Evolutionary conservation across 2,329 filamentous ascomycete species (phyloP), one percentile per base, ranked within the genome.

Genomic region (Apiospora koreana): DNA sequence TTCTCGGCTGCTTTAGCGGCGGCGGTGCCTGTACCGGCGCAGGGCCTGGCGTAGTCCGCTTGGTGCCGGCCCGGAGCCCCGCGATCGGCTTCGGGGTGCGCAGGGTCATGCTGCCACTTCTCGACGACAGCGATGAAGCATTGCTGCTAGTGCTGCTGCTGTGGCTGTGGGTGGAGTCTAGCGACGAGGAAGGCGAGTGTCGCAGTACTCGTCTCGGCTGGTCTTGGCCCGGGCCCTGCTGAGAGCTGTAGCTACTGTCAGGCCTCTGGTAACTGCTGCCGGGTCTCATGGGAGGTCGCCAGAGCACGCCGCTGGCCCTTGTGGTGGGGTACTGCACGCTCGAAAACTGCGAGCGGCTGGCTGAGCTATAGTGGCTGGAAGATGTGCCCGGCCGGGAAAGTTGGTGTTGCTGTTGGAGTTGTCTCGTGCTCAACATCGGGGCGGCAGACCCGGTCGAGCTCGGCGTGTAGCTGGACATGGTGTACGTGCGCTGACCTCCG

Each of bases 1-100:
- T n/a, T 18, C 31, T 62, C 9, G 54, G 54, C 9, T 28, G 72
- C 46, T 46, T 70, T 6, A 75, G 41, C 2, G 62, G 62, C 31
- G 70, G 65, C 28, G 28, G 54, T 28, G 28, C 25, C 25, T 28
- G 18, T 6, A 12, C 65, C 12, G 42, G 41, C n/a, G 38, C 41
- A 2, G 43, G 28, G 3, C 64, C 38, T 45, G 7, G 23, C 12
- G 6, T 21, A 14, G 18, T 1, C 42, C 46, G 41, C 41, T 43
- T 25, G 31, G 43, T 35, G 1, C 25, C 21, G 25, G 28, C 69
- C 9, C 54, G 31, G 18, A 62, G 54, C 18, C 54, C 54, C 31
- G 54, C 54, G 21, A 62, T 62, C 54, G 54, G 54, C 54, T 23
- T n/a, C 28, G 54, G 54, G 31, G 54, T 62, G 7, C 31, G 28